Conservation (phyloP, 2,329 filamentous ascomycete species). For the Beauveria asiatica region DNA sequence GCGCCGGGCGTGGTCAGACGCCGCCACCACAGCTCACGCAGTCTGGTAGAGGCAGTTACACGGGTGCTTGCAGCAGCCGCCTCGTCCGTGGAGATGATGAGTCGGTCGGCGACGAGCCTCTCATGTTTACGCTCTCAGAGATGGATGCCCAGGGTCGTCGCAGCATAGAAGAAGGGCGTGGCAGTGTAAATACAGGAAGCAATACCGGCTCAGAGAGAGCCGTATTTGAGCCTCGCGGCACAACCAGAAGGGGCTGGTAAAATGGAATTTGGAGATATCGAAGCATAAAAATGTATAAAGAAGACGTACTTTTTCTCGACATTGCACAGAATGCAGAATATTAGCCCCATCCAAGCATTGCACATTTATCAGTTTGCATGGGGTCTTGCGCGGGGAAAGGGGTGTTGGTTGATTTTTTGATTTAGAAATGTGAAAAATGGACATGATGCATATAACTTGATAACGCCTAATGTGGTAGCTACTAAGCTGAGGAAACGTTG, state of each 20-base stretch:
- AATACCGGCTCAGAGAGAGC: conserved; percentile 32
- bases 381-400: background rate
- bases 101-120: conserved; percentile 56
- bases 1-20: conserved; percentile 26
- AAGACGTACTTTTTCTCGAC: background rate
- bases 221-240: conserved; percentile 31
- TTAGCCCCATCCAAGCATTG: background rate
- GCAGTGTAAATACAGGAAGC: conserved; percentile 19
- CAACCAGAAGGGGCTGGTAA: conserved; percentile 30
- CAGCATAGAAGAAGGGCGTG: conserved; percentile 47
- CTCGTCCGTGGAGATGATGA: conserved; percentile 35
- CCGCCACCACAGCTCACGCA: conserved; percentile 26
- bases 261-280: background rate
- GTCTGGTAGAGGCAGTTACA: conserved; percentile 38
- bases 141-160: conserved; percentile 51
- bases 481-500: no score
- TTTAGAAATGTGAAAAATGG: no score
- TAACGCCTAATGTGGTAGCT: no score
- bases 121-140: conserved; percentile 67
- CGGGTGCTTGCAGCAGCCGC: conserved; percentile 32
- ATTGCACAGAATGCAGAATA: background rate
- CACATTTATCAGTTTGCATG: background rate
- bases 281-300: background rate
- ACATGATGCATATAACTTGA: no score
- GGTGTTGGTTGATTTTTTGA: no score